Conservation (phyloP, 805 yeast species). For the Candida vartiovaarae region DNA sequence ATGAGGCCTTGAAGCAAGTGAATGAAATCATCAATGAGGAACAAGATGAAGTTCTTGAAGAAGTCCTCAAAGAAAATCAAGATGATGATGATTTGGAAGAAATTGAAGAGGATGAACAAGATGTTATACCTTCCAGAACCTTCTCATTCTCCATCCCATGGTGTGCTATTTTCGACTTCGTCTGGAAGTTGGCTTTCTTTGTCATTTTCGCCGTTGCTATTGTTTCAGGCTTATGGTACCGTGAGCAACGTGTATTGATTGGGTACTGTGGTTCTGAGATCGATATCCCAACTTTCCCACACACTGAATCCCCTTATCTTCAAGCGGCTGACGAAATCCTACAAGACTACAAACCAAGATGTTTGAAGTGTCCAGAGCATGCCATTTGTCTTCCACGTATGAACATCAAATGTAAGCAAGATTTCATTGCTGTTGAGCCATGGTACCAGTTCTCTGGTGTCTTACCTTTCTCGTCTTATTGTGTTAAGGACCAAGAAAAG, state of each 20-base stretch:
- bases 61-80: not conserved
- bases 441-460: constrained; percentile 49
- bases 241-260: constrained; percentile 51
- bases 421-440: constrained; percentile 44
- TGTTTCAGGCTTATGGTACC: constrained; percentile 48
- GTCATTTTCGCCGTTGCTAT: constrained; percentile 30
- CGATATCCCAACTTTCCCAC: constrained; percentile 33
- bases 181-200: constrained; percentile 27
- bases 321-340: constrained; percentile 37
- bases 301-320: constrained; percentile 25
- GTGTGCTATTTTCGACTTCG: constrained; percentile 8
- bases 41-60: constrained; percentile 9
- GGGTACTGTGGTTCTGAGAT: constrained; percentile 76
- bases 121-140: not conserved
- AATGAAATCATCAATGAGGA: constrained; percentile 14
- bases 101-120: not conserved
- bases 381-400: constrained; percentile 64
- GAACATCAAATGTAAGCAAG: constrained; percentile 63
- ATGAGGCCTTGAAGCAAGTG: constrained; percentile 22
- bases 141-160: constrained; percentile 4
- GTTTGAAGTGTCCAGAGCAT: constrained; percentile 76
- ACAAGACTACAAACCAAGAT: constrained; percentile 47
- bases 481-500: constrained; percentile 69
- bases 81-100: no score
- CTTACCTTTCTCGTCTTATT: constrained; percentile 54